A percentile compares a stretch with the other conserved stretches of the same genome.
These are phyloP conservation scores for Wickerhamomyces ciferrii DNA, from an alignment of 805 yeast species.

Conservation along the genomic window DNA sequence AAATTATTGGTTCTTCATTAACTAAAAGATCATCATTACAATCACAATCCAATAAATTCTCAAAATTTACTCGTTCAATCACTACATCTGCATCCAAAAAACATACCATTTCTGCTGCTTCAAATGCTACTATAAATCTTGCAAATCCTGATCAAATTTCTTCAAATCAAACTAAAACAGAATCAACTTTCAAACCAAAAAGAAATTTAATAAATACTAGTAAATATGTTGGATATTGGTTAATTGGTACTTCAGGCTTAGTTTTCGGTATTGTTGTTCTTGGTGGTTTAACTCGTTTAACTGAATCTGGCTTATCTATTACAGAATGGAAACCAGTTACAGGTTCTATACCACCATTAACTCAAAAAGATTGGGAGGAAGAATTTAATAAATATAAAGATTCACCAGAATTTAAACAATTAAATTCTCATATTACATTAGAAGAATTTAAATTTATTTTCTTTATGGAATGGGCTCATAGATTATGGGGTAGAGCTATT, in stretches of 20 bases:
- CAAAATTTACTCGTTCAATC: background rate
- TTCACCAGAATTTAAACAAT: conserved; percentile 86
- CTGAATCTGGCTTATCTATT: conserved; percentile 93
- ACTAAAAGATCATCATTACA: background rate
- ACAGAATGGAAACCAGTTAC: conserved; percentile 99
- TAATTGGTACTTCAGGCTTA: conserved; percentile 78
- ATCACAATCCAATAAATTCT: background rate
- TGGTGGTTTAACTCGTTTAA: conserved; percentile 92
- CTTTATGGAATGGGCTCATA: conserved; percentile 97
- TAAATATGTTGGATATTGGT: conserved; percentile 76
- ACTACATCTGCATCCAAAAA: background rate
- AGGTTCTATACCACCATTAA: conserved; percentile 87
- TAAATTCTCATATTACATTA: conserved; percentile 82
- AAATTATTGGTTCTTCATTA: background rate
- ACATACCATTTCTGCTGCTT: background rate
- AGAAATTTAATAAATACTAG: conserved; percentile 24
- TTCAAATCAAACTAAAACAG: background rate
- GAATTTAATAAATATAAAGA: conserved; percentile 78
- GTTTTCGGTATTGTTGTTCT: conserved; percentile 95
- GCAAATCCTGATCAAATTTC: background rate
- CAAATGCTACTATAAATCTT: background rate
- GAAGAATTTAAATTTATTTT: conserved; percentile 94
- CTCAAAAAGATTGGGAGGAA: conserved; percentile 73
- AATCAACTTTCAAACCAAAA: conserved; percentile 1
- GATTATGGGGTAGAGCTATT: conserved; percentile 87